Evolutionary conservation across 78 protist genomes (phyloP), one percentile per base, ranked within the genome.

Genomic region (slime mould (Dictyostelium discoideum)): DNA sequence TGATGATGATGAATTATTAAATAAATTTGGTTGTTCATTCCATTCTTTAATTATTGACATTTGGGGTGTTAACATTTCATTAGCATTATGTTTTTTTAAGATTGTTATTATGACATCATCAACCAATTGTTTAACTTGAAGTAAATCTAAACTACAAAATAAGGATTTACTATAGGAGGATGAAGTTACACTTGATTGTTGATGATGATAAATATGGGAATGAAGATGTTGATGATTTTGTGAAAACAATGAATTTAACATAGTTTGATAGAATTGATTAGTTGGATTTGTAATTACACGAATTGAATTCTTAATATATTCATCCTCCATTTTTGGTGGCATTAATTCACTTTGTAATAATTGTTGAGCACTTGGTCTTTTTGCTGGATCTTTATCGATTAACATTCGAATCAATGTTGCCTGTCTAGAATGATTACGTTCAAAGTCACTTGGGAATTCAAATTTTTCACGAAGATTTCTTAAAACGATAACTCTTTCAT

Each of bases 321-420:
- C 97, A 50, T 96, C 97, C 69, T 96, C 94, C 94, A 96, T 81
- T 32, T 92, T 93, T 10, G 96, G 87, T 18, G 97, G 97, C 87
- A 96, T 81, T 22, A 92, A 42, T 29, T 81, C 95, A 7, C 85
- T 60, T 44, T 92, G 85, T 10, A 92, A 18, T 5, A 96, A 48
- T 73, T 92, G 94, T 20, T 73, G 93, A 2, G 97, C 88, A 16
- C 86, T 77, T 46, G 97, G 97, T 40, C 97, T 86, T 39, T 96
- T 95, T 0, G 76, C 48, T 18, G 97, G 95, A 77, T 85, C 85
- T 9, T 42, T 44, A n/a, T 81, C 94, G 20, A 87, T 85, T 84
- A 96, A 46, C 97, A 93, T 92, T 20, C 78, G 16, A 40, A 96
- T 96, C 57, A 96, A 7, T 22, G 93, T 82, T 16, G 97, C 86